These are phyloP conservation scores for Nakataea oryzae DNA, from an alignment of 2,329 filamentous ascomycete genomes.

Conservation along the genomic window DNA sequence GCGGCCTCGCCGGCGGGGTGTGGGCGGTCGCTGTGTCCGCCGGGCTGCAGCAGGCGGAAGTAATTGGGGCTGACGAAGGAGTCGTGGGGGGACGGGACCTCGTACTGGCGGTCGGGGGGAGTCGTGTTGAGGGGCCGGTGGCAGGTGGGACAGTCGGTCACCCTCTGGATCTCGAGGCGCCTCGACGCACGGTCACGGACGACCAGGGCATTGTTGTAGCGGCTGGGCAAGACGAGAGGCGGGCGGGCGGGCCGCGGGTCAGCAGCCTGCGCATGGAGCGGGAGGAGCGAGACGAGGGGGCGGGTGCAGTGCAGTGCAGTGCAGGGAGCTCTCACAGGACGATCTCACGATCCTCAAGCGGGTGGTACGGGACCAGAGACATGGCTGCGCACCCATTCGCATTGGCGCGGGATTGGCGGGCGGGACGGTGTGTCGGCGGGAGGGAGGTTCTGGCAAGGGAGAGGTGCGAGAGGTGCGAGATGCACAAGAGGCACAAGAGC, in stretches of 20 bases:
- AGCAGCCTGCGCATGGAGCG: background rate
- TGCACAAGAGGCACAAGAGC: too few species aligned
- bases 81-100: conserved; percentile 33
- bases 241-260: background rate
- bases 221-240: conserved; percentile 39
- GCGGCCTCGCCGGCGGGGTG: conserved; percentile 44
- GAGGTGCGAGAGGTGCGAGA: background rate
- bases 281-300: conserved; percentile 2
- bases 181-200: conserved; percentile 79
- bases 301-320: conserved; percentile 2
- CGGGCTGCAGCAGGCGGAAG: conserved; percentile 78
- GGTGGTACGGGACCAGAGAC: conserved; percentile 69
- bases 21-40: conserved; percentile 36
- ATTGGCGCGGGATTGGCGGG: background rate
- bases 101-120: conserved; percentile 36
- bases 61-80: conserved; percentile 85
- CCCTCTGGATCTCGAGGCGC: conserved; percentile 69
- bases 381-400: conserved; percentile 15
- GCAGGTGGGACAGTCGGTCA: conserved; percentile 84
- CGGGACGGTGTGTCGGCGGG: background rate
- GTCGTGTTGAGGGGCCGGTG: conserved; percentile 57
- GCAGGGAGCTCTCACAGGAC: conserved; percentile 54
- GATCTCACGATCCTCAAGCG: conserved; percentile 64
- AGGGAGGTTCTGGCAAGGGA: background rate
- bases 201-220: conserved; percentile 86